Evolutionary conservation across 2,329 filamentous ascomycete species (phyloP).

Genomic region (Teratosphaeria pseudoeucalypti): DNA sequence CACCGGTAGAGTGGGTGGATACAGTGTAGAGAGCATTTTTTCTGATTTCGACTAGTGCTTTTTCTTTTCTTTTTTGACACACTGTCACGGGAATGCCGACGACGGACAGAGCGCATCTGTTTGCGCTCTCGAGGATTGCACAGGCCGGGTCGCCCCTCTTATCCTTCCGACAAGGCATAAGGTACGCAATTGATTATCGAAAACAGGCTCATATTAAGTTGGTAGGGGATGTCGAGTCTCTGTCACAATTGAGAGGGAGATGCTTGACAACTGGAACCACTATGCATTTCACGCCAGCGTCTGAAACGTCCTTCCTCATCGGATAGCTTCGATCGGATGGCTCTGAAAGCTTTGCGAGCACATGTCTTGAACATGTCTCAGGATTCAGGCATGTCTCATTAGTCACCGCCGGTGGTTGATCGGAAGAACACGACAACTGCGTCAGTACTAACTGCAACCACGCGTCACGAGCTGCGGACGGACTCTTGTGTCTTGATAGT

Average conservation of each 20-base stretch:
- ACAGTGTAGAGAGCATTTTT: not conserved
- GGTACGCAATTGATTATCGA: too few relatives aligned
- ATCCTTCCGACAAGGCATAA: too few relatives aligned
- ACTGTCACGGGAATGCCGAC: not conserved
- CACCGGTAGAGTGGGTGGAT: not conserved
- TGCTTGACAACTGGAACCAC: too few relatives aligned
- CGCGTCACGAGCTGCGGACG: not conserved
- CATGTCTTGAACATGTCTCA: not conserved
- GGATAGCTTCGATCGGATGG: not conserved
- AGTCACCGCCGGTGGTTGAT: not conserved
- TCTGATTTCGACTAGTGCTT: not conserved
- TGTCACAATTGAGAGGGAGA: too few relatives aligned
- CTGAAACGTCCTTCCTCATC: not conserved
- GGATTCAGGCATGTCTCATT: not conserved
- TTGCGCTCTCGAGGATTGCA: too few relatives aligned
- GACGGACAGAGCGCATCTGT: not conserved
- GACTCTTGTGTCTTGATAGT: too few relatives aligned
- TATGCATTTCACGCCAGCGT: too few relatives aligned
- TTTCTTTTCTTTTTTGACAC: not conserved
- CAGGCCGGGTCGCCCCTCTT: too few relatives aligned
- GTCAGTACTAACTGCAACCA: not conserved
- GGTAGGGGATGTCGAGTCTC: too few relatives aligned
- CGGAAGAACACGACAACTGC: not conserved
- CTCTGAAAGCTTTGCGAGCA: not conserved
- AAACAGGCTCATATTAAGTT: too few relatives aligned